phyloP scores from a whole-genome alignment of 305 asterid genomes.

The Coffea humblotiana region DNA sequence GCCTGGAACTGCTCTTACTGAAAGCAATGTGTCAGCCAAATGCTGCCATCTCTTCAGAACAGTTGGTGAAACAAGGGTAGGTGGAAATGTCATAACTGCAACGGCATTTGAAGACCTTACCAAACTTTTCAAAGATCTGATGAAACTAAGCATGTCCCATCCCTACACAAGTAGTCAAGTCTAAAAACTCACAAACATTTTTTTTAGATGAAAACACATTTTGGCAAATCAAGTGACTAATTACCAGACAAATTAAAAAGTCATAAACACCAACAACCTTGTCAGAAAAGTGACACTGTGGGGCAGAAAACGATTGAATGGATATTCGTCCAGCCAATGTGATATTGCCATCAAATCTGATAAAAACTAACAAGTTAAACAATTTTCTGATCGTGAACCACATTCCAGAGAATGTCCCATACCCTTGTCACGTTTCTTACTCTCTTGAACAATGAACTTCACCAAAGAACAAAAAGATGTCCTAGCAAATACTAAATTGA shows the following conservation, averaged over 20 bases:
- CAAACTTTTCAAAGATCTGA: constrained; percentile 69
- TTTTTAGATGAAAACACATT: background rate
- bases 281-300: constrained; percentile 76
- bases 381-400: background rate
- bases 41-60: constrained; percentile 84
- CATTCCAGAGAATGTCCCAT: background rate
- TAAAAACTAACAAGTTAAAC: constrained; percentile 18
- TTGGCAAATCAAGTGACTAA: background rate
- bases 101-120: constrained; percentile 78
- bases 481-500: background rate
- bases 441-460: background rate
- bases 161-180: constrained; percentile 43
- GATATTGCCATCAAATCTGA: constrained; percentile 55
- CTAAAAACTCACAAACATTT: background rate
- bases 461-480: background rate
- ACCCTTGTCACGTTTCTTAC: background rate
- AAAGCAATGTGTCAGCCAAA: constrained; percentile 84
- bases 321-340: constrained; percentile 65
- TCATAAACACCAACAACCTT: constrained; percentile 44
- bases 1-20: constrained; percentile 91
- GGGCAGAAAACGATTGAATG: constrained; percentile 85
- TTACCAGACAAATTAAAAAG: constrained; percentile 5
- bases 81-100: constrained; percentile 76
- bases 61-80: constrained; percentile 70
- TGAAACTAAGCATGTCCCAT: constrained; percentile 78